phyloP scores from a whole-genome alignment of 306 rosid genomes.

The Begonia masoniana region DNA sequence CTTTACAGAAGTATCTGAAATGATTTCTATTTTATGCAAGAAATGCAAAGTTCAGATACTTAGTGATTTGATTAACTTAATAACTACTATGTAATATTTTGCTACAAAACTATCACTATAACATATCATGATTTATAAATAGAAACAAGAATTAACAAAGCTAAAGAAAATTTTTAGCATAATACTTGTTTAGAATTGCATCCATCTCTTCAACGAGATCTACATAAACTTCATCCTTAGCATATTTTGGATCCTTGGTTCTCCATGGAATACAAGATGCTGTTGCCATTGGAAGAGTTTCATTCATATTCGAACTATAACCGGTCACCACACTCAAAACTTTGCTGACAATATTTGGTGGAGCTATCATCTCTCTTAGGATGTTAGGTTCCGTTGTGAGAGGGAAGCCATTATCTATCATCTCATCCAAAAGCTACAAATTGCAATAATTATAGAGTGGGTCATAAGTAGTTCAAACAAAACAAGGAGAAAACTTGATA shows the following conservation, averaged over 20 bases:
- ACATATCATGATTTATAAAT: no score
- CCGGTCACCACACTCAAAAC: slow-evolving; percentile 90
- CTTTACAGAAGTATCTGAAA: no score
- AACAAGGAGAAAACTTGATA: background rate
- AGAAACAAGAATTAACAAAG: background rate
- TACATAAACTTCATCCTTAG: slow-evolving; percentile 72
- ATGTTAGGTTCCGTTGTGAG: slow-evolving; percentile 88
- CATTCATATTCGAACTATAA: slow-evolving; percentile 79
- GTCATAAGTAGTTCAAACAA: background rate
- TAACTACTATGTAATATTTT: no score
- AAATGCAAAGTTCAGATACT: no score
- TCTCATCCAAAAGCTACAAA: slow-evolving; percentile 87
- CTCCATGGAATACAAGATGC: slow-evolving; percentile 86
- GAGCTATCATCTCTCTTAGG: slow-evolving; percentile 90
- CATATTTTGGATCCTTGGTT: slow-evolving; percentile 51
- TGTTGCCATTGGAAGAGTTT: slow-evolving; percentile 70
- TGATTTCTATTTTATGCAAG: no score
- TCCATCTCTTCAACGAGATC: slow-evolving; percentile 94
- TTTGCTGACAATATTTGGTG: slow-evolving; percentile 83
- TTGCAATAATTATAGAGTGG: slow-evolving; percentile 5
- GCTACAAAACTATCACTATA: no score
- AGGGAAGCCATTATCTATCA: slow-evolving; percentile 98
- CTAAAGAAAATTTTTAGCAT: background rate
- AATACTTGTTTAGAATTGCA: slow-evolving; percentile 65
- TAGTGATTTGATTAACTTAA: no score